A percentile compares a stretch with the other conserved stretches of the same genome.
Evolutionary conservation across 2,329 filamentous ascomycete species (phyloP).

Genomic region (Fusarium penzigii): DNA sequence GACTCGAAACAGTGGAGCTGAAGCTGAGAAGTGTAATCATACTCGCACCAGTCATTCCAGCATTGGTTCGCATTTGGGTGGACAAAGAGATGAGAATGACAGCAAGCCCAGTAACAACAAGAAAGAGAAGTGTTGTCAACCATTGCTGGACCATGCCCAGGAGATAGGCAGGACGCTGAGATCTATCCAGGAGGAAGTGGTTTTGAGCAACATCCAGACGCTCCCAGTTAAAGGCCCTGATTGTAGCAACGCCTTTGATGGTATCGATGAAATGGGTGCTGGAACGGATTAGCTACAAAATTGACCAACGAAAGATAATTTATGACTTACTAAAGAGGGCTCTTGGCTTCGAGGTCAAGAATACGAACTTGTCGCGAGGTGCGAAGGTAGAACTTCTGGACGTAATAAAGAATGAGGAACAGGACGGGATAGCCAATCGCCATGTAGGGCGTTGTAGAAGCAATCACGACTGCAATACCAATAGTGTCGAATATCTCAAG

Average conservation of each 20-base stretch:
- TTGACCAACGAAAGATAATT: rapidly evolving
- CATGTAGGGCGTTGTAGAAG: constrained; percentile 43
- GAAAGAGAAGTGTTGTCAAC: constrained; percentile 52
- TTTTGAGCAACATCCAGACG: constrained; percentile 40
- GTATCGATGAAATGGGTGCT: constrained; percentile 56
- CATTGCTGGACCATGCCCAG: constrained; percentile 60
- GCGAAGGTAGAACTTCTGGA: constrained; percentile 60
- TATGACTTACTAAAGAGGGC: constrained; percentile 40
- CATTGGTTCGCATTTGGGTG: constrained; percentile 40
- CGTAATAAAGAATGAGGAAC: constrained; percentile 44
- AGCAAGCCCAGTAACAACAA: constrained; percentile 51
- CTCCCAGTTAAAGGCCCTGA: constrained; percentile 58
- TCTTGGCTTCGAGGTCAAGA: constrained; percentile 62
- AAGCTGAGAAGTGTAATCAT: constrained; percentile 41
- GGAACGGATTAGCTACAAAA: background rate
- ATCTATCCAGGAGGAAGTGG: constrained; percentile 50
- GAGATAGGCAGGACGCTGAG: constrained; percentile 59
- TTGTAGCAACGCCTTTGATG: constrained; percentile 54
- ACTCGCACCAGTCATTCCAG: constrained; percentile 41
- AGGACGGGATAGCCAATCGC: constrained; percentile 53
- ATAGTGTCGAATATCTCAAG: constrained; percentile 30
- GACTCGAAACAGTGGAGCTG: constrained; percentile 18
- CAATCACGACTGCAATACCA: constrained; percentile 51
- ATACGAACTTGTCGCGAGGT: constrained; percentile 62
- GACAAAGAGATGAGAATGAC: constrained; percentile 48